Conservation (phyloP, 768 basidiomycete species). For the Lactifluus hygrophoroides region DNA sequence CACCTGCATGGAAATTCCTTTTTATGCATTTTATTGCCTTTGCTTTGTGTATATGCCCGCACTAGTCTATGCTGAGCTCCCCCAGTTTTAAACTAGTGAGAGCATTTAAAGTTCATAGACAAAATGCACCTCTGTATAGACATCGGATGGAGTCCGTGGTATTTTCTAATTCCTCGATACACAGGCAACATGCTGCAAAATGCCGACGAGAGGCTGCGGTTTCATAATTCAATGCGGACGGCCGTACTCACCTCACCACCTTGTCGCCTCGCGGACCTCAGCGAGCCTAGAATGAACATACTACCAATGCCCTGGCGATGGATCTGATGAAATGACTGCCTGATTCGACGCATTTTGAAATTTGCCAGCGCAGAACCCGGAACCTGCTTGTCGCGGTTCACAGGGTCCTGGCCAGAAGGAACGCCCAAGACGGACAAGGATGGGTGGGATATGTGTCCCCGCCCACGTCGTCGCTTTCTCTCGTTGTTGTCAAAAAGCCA, state of each 20-base stretch:
- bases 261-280: slow-evolving; percentile 9
- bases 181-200: background rate
- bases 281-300: slow-evolving; percentile 8
- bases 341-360: slow-evolving; percentile 12
- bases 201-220: background rate
- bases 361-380: slow-evolving; percentile 11
- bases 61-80: background rate
- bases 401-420: slow-evolving; percentile 4
- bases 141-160: background rate
- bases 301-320: slow-evolving; percentile 9
- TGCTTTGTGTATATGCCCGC: background rate
- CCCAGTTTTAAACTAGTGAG: background rate
- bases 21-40: background rate
- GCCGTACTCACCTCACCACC: slow-evolving; percentile 6
- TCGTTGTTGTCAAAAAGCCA: background rate
- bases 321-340: slow-evolving; percentile 11
- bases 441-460: background rate
- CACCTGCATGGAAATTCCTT: background rate
- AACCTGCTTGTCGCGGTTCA: background rate
- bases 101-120: background rate
- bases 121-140: background rate
- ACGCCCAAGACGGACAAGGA: background rate
- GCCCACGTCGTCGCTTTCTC: background rate
- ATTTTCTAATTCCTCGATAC: background rate
- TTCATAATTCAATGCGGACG: background rate